Evolutionary conservation across 75 land plant genomes (phyloP).

Genomic region (Isoetes taiwanensis): DNA sequence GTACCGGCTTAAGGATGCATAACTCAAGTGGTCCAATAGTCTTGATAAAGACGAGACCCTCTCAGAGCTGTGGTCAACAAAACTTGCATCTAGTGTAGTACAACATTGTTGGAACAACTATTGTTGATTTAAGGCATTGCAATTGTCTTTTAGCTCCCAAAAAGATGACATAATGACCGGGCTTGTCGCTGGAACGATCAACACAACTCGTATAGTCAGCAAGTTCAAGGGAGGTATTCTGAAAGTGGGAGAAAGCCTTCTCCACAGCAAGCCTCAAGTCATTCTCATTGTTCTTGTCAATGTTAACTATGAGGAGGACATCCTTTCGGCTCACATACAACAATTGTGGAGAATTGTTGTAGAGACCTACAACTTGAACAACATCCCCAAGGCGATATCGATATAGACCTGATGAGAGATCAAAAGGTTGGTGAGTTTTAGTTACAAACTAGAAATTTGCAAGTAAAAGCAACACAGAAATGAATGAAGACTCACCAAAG

Average conservation of each 20-base stretch:
- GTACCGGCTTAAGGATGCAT: slow-evolving; percentile 25
- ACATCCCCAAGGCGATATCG: slow-evolving; percentile 25
- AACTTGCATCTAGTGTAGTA: slow-evolving; percentile 28
- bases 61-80: slow-evolving; percentile 11
- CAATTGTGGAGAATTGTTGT: slow-evolving; percentile 18
- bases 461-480: neutral
- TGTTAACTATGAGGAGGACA: slow-evolving; percentile 14
- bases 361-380: slow-evolving; percentile 18
- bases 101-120: slow-evolving; percentile 26
- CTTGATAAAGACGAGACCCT: slow-evolving; percentile 3
- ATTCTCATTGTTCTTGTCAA: slow-evolving; percentile 10
- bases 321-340: slow-evolving; percentile 15
- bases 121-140: neutral
- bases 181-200: slow-evolving; percentile 11
- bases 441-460: neutral
- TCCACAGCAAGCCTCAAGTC: slow-evolving; percentile 14
- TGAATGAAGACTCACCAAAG: slow-evolving; percentile 40
- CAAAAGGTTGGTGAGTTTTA: neutral
- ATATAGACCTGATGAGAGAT: neutral
- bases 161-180: slow-evolving; percentile 35
- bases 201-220: slow-evolving; percentile 32
- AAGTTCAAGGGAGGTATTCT: neutral
- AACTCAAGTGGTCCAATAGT: slow-evolving; percentile 36
- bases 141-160: slow-evolving; percentile 13
- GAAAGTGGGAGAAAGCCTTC: slow-evolving; percentile 10